These are phyloP conservation scores for Terfezia boudieri DNA, from an alignment of 495 filamentous ascomycete genomes.

Conservation along the genomic window DNA sequence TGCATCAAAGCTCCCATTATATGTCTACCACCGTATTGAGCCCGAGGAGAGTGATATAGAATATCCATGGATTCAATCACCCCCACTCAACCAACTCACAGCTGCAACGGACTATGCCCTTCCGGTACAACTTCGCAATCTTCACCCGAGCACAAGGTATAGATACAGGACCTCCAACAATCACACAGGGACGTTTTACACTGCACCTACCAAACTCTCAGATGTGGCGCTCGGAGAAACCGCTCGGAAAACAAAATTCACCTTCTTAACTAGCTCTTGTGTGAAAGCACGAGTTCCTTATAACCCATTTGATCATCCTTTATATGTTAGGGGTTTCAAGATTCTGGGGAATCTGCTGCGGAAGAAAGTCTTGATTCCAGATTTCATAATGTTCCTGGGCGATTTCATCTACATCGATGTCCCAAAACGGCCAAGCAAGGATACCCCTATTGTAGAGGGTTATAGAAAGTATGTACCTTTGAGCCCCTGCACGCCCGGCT, in stretches of 20 bases:
- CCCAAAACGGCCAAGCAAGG: constrained; percentile 49
- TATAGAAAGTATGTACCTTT: constrained; percentile 19
- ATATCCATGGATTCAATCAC: constrained; percentile 39
- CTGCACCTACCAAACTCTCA: constrained; percentile 34
- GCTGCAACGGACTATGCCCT: constrained; percentile 65
- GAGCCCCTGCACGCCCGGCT: too few relatives aligned
- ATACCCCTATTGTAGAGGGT: constrained; percentile 39
- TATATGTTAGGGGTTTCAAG: constrained; percentile 57
- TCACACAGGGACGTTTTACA: constrained; percentile 54
- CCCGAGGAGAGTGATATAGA: constrained; percentile 23
- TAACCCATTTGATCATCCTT: constrained; percentile 52
- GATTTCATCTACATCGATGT: constrained; percentile 96
- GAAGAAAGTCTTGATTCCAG: constrained; percentile 30
- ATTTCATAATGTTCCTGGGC: constrained; percentile 95
- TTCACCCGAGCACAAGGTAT: constrained; percentile 44
- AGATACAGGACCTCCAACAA: constrained; percentile 67
- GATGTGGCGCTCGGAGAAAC: constrained; percentile 26
- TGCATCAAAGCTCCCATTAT: constrained; percentile 28
- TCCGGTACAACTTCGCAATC: constrained; percentile 31
- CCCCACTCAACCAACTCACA: constrained; percentile 37
- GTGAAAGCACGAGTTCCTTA: constrained; percentile 83
- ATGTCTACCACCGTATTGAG: constrained; percentile 25
- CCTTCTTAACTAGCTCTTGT: constrained; percentile 78
- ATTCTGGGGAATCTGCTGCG: constrained; percentile 31
- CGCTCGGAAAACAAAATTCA: constrained; percentile 40